Percentiles rank a stretch among this genome's conserved stretches.
Evolutionary conservation across 306 rosid species (phyloP).

Genomic region (Alnus rubra): DNA sequence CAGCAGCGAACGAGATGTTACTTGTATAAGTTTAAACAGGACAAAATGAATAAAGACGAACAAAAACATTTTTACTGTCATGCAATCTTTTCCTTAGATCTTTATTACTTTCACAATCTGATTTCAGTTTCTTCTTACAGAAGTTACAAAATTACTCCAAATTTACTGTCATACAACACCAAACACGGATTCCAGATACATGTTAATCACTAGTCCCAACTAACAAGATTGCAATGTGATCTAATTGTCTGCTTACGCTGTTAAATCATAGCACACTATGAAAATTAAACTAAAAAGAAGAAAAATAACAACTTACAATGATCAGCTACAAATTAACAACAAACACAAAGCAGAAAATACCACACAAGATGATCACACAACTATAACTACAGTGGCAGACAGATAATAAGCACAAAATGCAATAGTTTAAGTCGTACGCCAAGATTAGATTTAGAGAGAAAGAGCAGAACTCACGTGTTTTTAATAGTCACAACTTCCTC

Average conservation of each 20-base stretch:
- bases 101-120: not conserved
- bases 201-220: not conserved
- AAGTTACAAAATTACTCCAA: not conserved
- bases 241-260: no score
- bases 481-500: constrained; percentile 77
- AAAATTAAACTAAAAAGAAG: not conserved
- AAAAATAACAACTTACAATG: not conserved
- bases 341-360: not conserved
- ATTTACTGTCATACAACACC: not conserved
- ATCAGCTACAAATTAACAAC: not conserved
- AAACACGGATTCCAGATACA: not conserved
- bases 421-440: not conserved
- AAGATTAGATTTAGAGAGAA: not conserved
- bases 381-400: not conserved
- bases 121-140: not conserved
- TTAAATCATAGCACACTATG: not conserved
- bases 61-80: no score
- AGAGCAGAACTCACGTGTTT: constrained; percentile 56
- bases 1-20: no score
- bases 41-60: no score
- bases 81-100: no score
- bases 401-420: not conserved
- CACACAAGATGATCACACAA: not conserved
- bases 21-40: no score
- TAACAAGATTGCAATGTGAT: not conserved